phyloP scores from a whole-genome alignment of 371 early-diverging fungal species.

The Batkoa obscura region DNA sequence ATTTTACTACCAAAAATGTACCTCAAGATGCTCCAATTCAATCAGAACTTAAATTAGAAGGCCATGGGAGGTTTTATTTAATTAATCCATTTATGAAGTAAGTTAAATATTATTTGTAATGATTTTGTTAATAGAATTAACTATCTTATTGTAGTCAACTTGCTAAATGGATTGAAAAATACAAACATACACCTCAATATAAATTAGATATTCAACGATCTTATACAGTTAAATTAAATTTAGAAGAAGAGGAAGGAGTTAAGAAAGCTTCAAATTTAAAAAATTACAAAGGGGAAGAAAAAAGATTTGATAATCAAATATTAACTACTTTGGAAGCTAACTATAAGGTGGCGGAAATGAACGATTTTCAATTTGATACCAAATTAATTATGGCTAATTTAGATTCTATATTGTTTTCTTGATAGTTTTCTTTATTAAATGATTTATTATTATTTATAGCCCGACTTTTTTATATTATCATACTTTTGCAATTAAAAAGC shows the following conservation, averaged over 20 bases:
- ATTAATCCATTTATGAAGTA: not conserved
- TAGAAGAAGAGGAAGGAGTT: not conserved
- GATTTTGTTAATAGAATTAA: not conserved
- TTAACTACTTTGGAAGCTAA: too few relatives aligned
- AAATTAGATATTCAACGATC: not conserved
- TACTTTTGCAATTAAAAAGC: too few relatives aligned
- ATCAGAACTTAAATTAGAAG: too few relatives aligned
- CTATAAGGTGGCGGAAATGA: too few relatives aligned
- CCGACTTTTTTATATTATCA: too few relatives aligned
- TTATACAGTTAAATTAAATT: not conserved
- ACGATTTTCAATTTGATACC: too few relatives aligned
- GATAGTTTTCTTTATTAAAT: too few relatives aligned
- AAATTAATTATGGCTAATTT: too few relatives aligned
- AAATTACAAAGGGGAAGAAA: too few relatives aligned
- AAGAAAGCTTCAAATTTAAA: not conserved
- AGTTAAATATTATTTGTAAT: not conserved
- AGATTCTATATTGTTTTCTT: too few relatives aligned
- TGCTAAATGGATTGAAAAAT: not conserved
- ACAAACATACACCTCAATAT: not conserved
- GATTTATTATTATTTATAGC: too few relatives aligned
- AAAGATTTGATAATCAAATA: too few relatives aligned
- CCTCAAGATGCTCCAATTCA: not conserved
- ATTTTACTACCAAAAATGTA: not conserved
- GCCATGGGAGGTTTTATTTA: not conserved
- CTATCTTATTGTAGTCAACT: not conserved